phyloP scores from a whole-genome alignment of 1,284 basidiomycete genomes.

The Ganoderma leucocontextum region DNA sequence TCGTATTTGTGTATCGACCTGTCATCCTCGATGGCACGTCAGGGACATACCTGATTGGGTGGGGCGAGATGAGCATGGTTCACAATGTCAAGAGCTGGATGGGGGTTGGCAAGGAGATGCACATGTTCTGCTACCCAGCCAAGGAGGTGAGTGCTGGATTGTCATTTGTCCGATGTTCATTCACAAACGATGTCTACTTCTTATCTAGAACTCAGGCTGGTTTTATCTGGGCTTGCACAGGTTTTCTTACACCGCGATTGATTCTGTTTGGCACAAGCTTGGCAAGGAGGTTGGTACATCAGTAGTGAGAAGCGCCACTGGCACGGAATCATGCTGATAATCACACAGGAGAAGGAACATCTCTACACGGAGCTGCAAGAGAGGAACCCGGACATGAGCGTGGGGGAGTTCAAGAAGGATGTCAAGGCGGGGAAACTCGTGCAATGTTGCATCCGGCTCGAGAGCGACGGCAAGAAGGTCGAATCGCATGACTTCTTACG shows the following conservation, averaged over 20 bases:
- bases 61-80: conserved; percentile 47
- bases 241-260: conserved; percentile 26
- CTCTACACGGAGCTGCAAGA: conserved; percentile 27
- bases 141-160: conserved; percentile 17
- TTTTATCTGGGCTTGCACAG: conserved; percentile 39
- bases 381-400: conserved; percentile 25
- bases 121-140: conserved; percentile 50
- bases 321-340: conserved; percentile 1
- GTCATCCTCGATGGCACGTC: conserved; percentile 55
- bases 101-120: conserved; percentile 40
- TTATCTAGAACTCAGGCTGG: conserved; percentile 32
- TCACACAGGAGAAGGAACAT: conserved; percentile 28
- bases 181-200: background rate
- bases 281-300: conserved; percentile 25
- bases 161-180: background rate
- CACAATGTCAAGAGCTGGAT: conserved; percentile 48
- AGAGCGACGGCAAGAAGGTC: conserved; percentile 23
- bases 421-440: conserved; percentile 34
- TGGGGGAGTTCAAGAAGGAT: conserved; percentile 26
- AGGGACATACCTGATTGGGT: conserved; percentile 58
- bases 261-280: conserved; percentile 36
- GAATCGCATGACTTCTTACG: conserved; percentile 31
- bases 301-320: background rate
- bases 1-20: conserved; percentile 62
- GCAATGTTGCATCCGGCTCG: conserved; percentile 40